A percentile compares a stretch with the other conserved stretches of the same genome.
phyloP scores from a whole-genome alignment of 106 monocot genomes.

The Alisma plantagoaquatica region DNA sequence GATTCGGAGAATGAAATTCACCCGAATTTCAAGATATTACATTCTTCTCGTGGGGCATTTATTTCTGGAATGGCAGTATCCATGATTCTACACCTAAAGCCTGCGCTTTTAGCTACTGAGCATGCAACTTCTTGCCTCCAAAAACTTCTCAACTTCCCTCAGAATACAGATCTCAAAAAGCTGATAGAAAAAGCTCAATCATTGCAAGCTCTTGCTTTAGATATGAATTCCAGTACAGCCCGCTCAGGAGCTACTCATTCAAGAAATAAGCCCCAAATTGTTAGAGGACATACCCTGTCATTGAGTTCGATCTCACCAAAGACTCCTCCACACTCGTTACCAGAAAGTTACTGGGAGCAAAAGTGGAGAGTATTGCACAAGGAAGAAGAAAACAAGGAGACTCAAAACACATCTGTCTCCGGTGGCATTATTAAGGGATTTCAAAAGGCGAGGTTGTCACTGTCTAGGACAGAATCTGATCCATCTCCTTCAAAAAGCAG shows the following conservation, averaged over 20 bases:
- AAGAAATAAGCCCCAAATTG: slow-evolving; percentile 6
- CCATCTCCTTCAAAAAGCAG: slow-evolving; percentile 14
- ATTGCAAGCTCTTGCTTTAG: slow-evolving; percentile 41
- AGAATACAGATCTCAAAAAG: slow-evolving; percentile 32
- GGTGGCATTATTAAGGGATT: slow-evolving; percentile 9
- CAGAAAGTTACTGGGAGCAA: slow-evolving; percentile 74
- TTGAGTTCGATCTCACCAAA: slow-evolving; percentile 20
- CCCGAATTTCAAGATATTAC: slow-evolving; percentile 31
- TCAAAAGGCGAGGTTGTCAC: slow-evolving; percentile 5
- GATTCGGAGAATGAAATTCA: slow-evolving; percentile 15
- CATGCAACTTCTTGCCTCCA: slow-evolving; percentile 59
- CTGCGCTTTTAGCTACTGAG: slow-evolving; percentile 57
- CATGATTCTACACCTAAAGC: slow-evolving; percentile 57
- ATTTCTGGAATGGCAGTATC: slow-evolving; percentile 50
- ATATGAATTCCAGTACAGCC: slow-evolving; percentile 8
- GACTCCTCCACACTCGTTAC: slow-evolving; percentile 19
- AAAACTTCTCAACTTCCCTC: slow-evolving; percentile 55
- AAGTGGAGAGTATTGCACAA: slow-evolving; percentile 56
- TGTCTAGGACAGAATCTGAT: slow-evolving; percentile 38
- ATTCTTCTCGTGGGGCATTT: slow-evolving; percentile 48
- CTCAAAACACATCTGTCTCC: slow-evolving; percentile 6
- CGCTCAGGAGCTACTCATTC: not conserved
- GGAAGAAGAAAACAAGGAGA: slow-evolving; percentile 18
- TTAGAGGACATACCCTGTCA: slow-evolving; percentile 16
- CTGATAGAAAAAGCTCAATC: slow-evolving; percentile 56